phyloP scores from a whole-genome alignment of 2,329 filamentous ascomycete species.

The Domatiomyces catenatus region DNA sequence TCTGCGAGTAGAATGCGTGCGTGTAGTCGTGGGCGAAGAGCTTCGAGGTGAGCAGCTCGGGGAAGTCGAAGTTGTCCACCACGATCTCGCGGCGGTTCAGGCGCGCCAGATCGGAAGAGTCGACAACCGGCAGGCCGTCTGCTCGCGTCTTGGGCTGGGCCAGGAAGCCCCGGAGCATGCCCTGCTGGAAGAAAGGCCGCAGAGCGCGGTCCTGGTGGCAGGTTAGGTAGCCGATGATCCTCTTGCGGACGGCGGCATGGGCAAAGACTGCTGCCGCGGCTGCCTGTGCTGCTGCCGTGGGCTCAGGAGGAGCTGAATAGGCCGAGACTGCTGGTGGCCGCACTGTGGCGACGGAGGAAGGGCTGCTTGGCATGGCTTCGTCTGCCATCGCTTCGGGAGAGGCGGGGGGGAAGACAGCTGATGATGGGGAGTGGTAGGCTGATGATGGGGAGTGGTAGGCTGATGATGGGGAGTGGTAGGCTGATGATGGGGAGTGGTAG shows the following conservation, averaged over 20 bases:
- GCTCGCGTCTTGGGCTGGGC: neutral
- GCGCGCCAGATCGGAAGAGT: neutral
- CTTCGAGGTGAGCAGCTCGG: constrained; percentile 7
- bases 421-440: neutral
- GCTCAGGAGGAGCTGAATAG: no score
- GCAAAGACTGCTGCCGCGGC: neutral
- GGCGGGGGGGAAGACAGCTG: neutral
- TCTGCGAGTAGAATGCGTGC: constrained; percentile 5
- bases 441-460: no score
- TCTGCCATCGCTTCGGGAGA: neutral
- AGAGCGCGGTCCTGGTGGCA: neutral
- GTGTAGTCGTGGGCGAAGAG: constrained; percentile 4
- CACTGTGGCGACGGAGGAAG: neutral
- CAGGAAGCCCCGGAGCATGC: constrained; percentile 8
- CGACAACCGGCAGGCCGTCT: neutral
- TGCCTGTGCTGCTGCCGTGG: no score
- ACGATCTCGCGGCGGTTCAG: constrained; percentile 1
- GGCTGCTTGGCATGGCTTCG: neutral
- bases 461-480: neutral
- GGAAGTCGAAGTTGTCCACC: constrained; percentile 7
- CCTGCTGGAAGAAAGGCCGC: constrained; percentile 7
- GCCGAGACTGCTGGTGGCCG: neutral
- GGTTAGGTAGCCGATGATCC: constrained; percentile 1
- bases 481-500: neutral
- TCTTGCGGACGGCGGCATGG: neutral